phyloP scores from a whole-genome alignment of 2,329 filamentous ascomycete genomes.

The Fusarium siculi region DNA sequence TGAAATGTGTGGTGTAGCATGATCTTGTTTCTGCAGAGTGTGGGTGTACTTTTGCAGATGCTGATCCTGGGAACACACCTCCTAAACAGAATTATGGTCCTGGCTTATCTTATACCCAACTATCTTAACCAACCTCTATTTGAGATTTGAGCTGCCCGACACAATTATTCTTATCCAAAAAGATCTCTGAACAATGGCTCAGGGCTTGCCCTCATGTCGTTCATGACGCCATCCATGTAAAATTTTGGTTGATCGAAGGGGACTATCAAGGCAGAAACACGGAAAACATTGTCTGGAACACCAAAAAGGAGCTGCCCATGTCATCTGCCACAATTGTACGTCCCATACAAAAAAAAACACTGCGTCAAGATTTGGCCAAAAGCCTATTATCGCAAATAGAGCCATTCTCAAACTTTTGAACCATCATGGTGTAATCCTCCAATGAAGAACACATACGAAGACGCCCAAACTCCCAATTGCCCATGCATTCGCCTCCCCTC shows the following conservation, averaged over 20 bases:
- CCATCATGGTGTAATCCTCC: not conserved
- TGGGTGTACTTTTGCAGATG: not conserved
- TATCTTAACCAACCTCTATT: not conserved
- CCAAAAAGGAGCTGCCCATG: not conserved
- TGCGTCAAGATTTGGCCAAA: not conserved
- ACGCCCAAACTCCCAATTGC: slow-evolving; percentile 38
- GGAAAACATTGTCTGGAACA: not conserved
- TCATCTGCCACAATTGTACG: not conserved
- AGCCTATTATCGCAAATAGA: not conserved
- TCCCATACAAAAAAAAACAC: not conserved
- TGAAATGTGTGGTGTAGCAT: not conserved
- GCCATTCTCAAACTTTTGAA: not conserved
- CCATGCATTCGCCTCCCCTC: slow-evolving; percentile 4
- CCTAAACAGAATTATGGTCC: not conserved
- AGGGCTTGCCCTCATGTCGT: not conserved
- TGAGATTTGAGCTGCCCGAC: not conserved
- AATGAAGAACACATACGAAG: slow-evolving; percentile 15
- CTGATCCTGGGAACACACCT: not conserved
- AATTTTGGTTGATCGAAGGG: not conserved
- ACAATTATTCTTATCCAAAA: not conserved
- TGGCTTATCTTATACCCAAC: not conserved
- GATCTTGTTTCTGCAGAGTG: not conserved
- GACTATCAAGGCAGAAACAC: not conserved
- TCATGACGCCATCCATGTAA: not conserved
- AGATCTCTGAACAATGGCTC: not conserved